Conservation (phyloP, 371 early-diverging fungal species). For the Catenaria anguillulae region DNA sequence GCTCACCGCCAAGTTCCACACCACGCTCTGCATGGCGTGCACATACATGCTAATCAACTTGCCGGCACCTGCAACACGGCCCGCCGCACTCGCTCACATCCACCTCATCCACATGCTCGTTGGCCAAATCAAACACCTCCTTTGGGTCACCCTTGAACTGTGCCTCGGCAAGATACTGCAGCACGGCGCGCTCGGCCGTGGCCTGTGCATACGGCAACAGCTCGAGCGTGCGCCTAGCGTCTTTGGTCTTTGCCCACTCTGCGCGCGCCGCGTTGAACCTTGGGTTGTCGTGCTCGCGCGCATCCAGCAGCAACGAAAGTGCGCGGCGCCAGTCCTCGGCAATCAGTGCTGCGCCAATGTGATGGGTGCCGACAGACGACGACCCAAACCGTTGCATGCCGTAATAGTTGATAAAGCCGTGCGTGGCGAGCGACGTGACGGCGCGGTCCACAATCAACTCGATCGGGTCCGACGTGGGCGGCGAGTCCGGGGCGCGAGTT, state of each 20-base stretch:
- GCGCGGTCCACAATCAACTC: constrained; percentile 34
- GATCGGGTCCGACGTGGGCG: not conserved
- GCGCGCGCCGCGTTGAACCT: constrained; percentile 46
- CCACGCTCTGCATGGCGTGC: constrained; percentile 91
- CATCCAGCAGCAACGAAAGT: constrained; percentile 59
- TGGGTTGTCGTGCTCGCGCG: constrained; percentile 46
- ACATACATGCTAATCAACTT: constrained; percentile 82
- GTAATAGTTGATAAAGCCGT: constrained; percentile 95
- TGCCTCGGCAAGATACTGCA: constrained; percentile 31
- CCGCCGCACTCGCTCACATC: no score
- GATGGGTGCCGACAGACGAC: constrained; percentile 62
- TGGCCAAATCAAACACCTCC: not conserved
- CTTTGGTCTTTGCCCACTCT: constrained; percentile 46
- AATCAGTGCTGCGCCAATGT: constrained; percentile 68
- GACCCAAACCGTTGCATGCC: constrained; percentile 99
- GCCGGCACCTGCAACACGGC: constrained; percentile 40
- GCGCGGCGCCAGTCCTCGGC: constrained; percentile 58
- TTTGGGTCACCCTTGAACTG: no score
- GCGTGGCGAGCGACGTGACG: constrained; percentile 39
- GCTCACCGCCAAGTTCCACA: constrained; percentile 86
- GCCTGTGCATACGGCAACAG: constrained; percentile 53
- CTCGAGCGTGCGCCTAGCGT: constrained; percentile 42
- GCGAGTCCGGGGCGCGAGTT: no score
- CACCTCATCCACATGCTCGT: no score
- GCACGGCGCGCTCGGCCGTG: constrained; percentile 55